Percentiles rank a stretch among this genome's conserved stretches.
phyloP scores from a whole-genome alignment of 805 yeast genomes.

The Metschnikowia lochheadii region DNA sequence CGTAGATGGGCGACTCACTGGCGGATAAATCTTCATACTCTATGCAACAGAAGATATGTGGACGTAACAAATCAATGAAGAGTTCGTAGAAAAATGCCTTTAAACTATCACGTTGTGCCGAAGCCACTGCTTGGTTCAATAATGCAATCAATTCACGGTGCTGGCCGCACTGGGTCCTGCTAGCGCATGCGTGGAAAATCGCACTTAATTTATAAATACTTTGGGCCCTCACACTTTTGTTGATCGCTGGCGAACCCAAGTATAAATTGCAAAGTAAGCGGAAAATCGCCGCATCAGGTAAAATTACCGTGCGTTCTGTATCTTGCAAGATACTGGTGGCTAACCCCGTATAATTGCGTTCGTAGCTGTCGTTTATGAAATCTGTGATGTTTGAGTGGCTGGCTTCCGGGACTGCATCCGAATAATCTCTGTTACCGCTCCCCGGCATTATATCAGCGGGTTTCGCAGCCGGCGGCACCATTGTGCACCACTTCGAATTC shows the following conservation, averaged over 20 bases:
- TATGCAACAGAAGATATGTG: slow-evolving; percentile 16
- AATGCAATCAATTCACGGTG: slow-evolving; percentile 12
- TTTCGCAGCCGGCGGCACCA: slow-evolving; percentile 5
- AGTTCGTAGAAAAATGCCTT: slow-evolving; percentile 15
- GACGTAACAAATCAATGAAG: slow-evolving; percentile 9
- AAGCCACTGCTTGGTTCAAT: slow-evolving; percentile 9
- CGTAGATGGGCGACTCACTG: slow-evolving; percentile 12
- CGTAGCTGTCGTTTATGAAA: background rate
- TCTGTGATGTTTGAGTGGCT: background rate
- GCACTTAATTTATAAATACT: slow-evolving; percentile 9
- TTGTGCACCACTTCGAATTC: slow-evolving; percentile 9
- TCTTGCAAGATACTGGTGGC: background rate
- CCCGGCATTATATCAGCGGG: background rate
- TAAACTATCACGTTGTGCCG: slow-evolving; percentile 10
- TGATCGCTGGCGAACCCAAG: slow-evolving; percentile 13
- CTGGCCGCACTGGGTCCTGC: slow-evolving; percentile 9
- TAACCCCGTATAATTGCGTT: background rate
- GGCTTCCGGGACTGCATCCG: background rate
- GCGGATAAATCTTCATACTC: slow-evolving; percentile 14
- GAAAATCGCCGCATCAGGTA: slow-evolving; percentile 8
- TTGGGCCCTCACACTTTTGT: slow-evolving; percentile 6
- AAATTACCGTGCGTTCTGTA: background rate
- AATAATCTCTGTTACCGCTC: background rate
- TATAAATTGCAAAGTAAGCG: slow-evolving; percentile 15
- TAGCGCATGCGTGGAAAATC: slow-evolving; percentile 13